Base-by-base conservation (phyloP, 2,329 filamentous ascomycete species). In the Talaromyces sp. region DNA sequence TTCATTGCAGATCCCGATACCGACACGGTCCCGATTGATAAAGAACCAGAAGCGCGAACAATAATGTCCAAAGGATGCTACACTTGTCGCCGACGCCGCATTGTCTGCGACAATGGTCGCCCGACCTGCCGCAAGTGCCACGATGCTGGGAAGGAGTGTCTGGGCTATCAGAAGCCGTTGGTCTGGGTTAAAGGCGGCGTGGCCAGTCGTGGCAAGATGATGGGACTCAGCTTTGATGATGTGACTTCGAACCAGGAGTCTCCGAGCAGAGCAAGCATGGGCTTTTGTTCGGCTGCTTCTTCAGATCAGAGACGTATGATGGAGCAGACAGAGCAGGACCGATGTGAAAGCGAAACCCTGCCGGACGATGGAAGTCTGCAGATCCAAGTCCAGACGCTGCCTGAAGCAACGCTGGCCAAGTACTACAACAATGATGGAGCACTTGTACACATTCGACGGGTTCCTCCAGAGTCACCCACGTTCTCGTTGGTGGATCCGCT, bases 201-300 rank as follows among this genome's bases (percentile, higher is more conserved):
- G 53, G 76, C 76, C 25, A 78, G 76, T 66, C 76, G 76, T 39
- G 76, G 76, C 25, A 78, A 77, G 69, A 77, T 82, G 80, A 82
- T 82, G 78, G 81, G 81, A n/a, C 78, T 78, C 67, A 78, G 78
- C 27, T 82, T 80, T 66, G 75, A 78, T 60, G 78, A 80, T 61
- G 65, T 70, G 19, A 59, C 44, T 22, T 47, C 44, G 19, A 25
- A 69, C 65, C 62, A 33, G 22, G 60, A 56, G 17, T 54, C 19
- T 30, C 52, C 61, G 30, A 27, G 30, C 19, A 47, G 44, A 22
- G 44, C 44, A 4, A 47, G 27, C 28, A 32, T 55, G 52, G 11
- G 9, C 42, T 22, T 22, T 47, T 47, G 42, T 47, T n/a, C 39
- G 17, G n/a, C 39, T 44, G 9, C 39, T 44, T 19, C n/a, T 47